Base-by-base conservation (phyloP, 208 protist species). In the Leishmania mexicana region DNA sequence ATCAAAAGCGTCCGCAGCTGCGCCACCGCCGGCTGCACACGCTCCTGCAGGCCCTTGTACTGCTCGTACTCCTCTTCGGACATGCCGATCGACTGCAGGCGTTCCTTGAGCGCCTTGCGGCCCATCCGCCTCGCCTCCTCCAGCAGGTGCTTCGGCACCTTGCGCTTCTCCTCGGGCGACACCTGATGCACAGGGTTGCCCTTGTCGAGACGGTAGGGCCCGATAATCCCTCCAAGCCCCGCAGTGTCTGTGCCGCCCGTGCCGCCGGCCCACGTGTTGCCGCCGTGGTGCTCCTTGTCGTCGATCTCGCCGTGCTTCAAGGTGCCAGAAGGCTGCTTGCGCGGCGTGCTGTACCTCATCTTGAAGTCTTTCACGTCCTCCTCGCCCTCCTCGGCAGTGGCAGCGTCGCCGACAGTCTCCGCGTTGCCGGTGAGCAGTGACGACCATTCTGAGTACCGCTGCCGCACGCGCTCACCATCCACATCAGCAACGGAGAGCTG, bases 221-320 rank as follows among this genome's bases (percentile, higher is more conserved):
- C 96, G 19, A 97, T 86, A 51, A 94, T 81, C 49, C 96, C 96
- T 21, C 95, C 95, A 31, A 97, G 83, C 1, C 93, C 95, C 11
- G 95, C 95, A 49, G 93, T 98, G 79, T 97, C 95, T 28, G 91
- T 96, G 64, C 93, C 95, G 51, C 94, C 93, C 31, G 93, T 98
- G 35, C 97, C 97, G 53, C 97, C 97, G 0, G 97, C 97, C 90
- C 93, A 99, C 19, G 89, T 97, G 85, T 98, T 98, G 54, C 97
- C 97, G 24, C 96, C 97, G 80, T 97, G 93, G 86, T 98, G 97
- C 58, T 96, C 93, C 72, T 93, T 89, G 86, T 97, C 89, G 78
- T 98, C 95, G 19, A 93, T 85, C 86, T 97, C 90, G 77, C 95
- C 96, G 81, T 98, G 95, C 87, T 98, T 98, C 38, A 96, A 80